Percentiles rank a stretch among this genome's conserved stretches.
Conservation (phyloP, 1,284 basidiomycete species). For the Cystodermella granulosa region DNA sequence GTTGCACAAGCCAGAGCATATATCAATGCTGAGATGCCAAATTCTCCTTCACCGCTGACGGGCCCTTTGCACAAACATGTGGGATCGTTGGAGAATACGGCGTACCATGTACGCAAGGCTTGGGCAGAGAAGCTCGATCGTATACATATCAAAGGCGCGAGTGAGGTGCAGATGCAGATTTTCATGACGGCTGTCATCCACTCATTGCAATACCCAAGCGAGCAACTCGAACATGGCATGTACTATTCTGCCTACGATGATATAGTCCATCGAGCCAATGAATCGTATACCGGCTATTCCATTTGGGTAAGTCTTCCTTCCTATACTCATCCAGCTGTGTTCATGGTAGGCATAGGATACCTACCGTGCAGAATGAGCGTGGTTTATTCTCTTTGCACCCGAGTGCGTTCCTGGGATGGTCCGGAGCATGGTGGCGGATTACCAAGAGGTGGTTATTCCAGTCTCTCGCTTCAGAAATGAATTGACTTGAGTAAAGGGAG, state of each 20-base stretch:
- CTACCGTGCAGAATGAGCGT: slow-evolving; percentile 74
- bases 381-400: slow-evolving; percentile 72
- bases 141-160: slow-evolving; percentile 48
- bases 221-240: slow-evolving; percentile 61
- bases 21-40: slow-evolving; percentile 59
- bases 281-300: slow-evolving; percentile 76
- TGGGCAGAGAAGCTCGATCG: slow-evolving; percentile 73
- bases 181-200: slow-evolving; percentile 60
- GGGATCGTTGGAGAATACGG: slow-evolving; percentile 56
- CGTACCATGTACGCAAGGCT: slow-evolving; percentile 48
- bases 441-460: slow-evolving; percentile 47
- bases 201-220: slow-evolving; percentile 73
- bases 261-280: slow-evolving; percentile 51
- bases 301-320: slow-evolving; percentile 57
- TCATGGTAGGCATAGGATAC: slow-evolving; percentile 53
- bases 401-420: slow-evolving; percentile 74
- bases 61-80: neutral
- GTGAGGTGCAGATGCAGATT: slow-evolving; percentile 40
- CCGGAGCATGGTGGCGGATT: slow-evolving; percentile 77
- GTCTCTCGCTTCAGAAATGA: neutral
- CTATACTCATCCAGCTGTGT: neutral
- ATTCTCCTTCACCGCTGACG: slow-evolving; percentile 44
- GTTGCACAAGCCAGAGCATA: slow-evolving; percentile 67
- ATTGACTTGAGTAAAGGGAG: slow-evolving; percentile 45
- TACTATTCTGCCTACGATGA: slow-evolving; percentile 80